phyloP scores from a whole-genome alignment of 441 rosid genomes.

The Adansonia rubrostipa region DNA sequence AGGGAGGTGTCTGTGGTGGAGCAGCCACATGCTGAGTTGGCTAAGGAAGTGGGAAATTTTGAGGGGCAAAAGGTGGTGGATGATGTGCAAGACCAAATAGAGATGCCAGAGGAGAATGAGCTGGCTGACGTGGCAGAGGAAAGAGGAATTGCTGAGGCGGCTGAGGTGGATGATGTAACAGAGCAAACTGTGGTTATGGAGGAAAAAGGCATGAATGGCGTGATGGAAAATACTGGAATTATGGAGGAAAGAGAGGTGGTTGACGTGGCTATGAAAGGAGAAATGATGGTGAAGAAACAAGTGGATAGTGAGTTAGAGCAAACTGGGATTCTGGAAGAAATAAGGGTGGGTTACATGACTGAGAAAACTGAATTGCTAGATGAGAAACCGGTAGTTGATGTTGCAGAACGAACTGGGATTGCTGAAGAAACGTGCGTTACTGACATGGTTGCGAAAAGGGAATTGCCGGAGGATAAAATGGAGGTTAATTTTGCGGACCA shows the following conservation, averaged over 20 bases:
- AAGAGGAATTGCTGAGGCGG: neutral
- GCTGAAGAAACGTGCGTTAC: neutral
- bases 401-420: conserved; percentile 21
- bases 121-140: neutral
- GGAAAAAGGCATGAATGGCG: conserved; percentile 5
- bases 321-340: conserved; percentile 33
- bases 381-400: conserved; percentile 1
- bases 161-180: neutral
- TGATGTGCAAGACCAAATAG: neutral
- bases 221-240: conserved; percentile 18
- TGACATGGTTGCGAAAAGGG: conserved; percentile 1
- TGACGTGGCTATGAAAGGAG: too few relatives aligned
- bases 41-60: neutral
- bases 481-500: conserved; percentile 9
- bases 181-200: conserved; percentile 2
- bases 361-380: conserved; percentile 29
- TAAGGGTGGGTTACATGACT: conserved; percentile 26
- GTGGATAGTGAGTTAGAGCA: neutral
- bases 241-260: too few relatives aligned
- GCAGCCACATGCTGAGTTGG: neutral
- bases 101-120: neutral
- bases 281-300: too few relatives aligned
- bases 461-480: neutral
- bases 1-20: neutral
- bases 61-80: conserved; percentile 2